Base-by-base conservation (phyloP, 805 yeast genomes). In the Komagataella pastoris region DNA sequence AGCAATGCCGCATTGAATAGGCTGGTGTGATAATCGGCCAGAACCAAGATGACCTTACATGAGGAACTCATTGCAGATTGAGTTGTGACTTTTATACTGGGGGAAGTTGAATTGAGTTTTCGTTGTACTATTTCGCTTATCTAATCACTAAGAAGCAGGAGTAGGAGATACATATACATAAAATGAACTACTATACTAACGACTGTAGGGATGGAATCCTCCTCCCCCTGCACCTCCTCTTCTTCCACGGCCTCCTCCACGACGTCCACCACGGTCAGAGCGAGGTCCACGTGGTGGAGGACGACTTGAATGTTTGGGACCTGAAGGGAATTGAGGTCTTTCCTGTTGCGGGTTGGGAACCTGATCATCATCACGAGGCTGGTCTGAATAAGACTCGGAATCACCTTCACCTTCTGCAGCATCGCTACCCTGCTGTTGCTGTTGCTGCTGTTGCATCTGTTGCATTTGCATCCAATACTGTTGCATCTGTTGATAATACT, bases 401-500 rank as follows among this genome's bases (percentile, higher is more conserved):
- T 49, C 45, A 19, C 50, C 49, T 10, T 44, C 30, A 24, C 49
- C 47, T 23, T 45, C 30, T 7, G 24, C 44, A 30, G 40, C 48
- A 50, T 30, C 50, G 24, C 43, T 45, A 19, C 46, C 49, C 52
- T 56, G 58, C 51, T 55, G 60, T 51, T 59, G 65, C 53, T 61
- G 67, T 53, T 63, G 66, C 68, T 63, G 61, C 51, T 62, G 55
- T 59, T 70, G 76, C 67, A 75, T 77, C 58, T 75, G 80, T 59
- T 80, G 84, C 62, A 74, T 70, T 71, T 77, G 77, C 59, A 74
- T 74, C 84, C 85, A 81, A 56, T 77, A 77, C 57, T 49, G 50
- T 61, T 76, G 80, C 78, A 79, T 74, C 61, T 77, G 73, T 61
- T 76, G 79, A 73, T 81, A 77, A 60, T 81, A 81, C 54, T 79